Evolutionary conservation across 345 rosid genomes (phyloP).

Genomic region (Hibiscus trionum): DNA sequence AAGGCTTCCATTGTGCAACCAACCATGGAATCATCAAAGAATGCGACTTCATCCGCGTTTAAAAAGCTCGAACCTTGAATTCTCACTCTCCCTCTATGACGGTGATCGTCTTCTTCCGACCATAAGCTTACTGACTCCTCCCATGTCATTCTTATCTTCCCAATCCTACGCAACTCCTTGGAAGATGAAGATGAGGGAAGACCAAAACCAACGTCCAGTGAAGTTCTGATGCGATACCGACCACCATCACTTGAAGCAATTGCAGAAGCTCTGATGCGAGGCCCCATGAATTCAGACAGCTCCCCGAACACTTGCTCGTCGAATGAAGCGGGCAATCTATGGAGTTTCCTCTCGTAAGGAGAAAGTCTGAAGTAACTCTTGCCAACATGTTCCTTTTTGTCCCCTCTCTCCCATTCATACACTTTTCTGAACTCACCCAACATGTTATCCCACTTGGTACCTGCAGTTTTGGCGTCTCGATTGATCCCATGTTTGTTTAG

Average conservation of each 20-base stretch:
- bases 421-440: conserved; percentile 94
- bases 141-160: conserved; percentile 90
- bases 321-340: conserved; percentile 87
- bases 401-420: conserved; percentile 87
- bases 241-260: conserved; percentile 23
- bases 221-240: conserved; percentile 6
- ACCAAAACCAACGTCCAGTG: conserved; percentile 25
- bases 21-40: conserved; percentile 78
- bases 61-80: conserved; percentile 75
- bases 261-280: conserved; percentile 53
- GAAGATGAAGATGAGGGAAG: conserved; percentile 27
- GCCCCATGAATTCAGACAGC: conserved; percentile 83
- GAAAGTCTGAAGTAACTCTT: conserved; percentile 96
- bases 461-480: conserved; percentile 89
- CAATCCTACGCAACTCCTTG: conserved; percentile 77
- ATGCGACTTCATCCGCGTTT: conserved; percentile 77
- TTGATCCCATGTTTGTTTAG: conserved; percentile 67
- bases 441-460: conserved; percentile 99
- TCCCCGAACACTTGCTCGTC: conserved; percentile 95
- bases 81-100: conserved; percentile 59
- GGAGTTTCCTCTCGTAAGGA: conserved; percentile 80
- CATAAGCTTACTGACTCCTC: conserved; percentile 94
- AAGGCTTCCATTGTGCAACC: conserved; percentile 85
- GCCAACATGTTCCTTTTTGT: conserved; percentile 62
- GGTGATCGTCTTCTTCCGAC: conserved; percentile 91